A percentile compares a stretch with the other conserved stretches of the same genome.
Evolutionary conservation across 78 protist genomes (phyloP).

Genomic region (Cavenderia fasciculata): DNA sequence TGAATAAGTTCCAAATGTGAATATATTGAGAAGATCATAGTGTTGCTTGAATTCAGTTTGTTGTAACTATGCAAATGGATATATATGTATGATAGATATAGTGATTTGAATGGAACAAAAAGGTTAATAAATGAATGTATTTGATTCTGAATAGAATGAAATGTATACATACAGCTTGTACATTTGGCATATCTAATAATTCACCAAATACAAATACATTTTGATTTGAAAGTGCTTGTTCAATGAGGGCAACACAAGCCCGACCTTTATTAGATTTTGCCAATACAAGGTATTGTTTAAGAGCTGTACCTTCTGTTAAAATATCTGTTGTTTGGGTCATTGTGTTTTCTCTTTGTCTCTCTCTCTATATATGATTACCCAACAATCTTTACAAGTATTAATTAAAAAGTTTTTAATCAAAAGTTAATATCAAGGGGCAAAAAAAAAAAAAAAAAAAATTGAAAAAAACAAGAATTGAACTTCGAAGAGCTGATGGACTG

Average conservation of each 20-base stretch:
- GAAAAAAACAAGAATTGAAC: too few relatives aligned
- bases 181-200: conserved; percentile 77
- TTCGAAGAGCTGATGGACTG: too few relatives aligned
- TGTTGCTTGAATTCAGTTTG: conserved; percentile 53
- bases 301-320: conserved; percentile 64
- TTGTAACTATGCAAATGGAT: conserved; percentile 15
- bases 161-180: conserved; percentile 65
- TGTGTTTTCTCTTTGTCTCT: too few relatives aligned
- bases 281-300: conserved; percentile 46
- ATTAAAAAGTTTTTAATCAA: too few relatives aligned
- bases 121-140: too few relatives aligned
- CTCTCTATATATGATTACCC: too few relatives aligned
- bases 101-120: too few relatives aligned
- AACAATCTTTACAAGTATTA: too few relatives aligned
- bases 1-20: conserved; percentile 44
- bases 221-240: conserved; percentile 76
- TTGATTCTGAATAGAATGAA: too few relatives aligned
- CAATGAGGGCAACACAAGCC: conserved; percentile 67
- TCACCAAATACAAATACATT: conserved; percentile 84
- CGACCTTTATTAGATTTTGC: conserved; percentile 75
- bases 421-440: too few relatives aligned
- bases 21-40: conserved; percentile 44
- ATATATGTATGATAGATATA: background rate
- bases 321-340: conserved; percentile 42
- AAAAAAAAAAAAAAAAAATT: too few relatives aligned